Percentiles rank a stretch among this genome's conserved stretches.
Conservation (phyloP, 2,329 filamentous ascomycete species). For the Chaetothyriales sp. region DNA sequence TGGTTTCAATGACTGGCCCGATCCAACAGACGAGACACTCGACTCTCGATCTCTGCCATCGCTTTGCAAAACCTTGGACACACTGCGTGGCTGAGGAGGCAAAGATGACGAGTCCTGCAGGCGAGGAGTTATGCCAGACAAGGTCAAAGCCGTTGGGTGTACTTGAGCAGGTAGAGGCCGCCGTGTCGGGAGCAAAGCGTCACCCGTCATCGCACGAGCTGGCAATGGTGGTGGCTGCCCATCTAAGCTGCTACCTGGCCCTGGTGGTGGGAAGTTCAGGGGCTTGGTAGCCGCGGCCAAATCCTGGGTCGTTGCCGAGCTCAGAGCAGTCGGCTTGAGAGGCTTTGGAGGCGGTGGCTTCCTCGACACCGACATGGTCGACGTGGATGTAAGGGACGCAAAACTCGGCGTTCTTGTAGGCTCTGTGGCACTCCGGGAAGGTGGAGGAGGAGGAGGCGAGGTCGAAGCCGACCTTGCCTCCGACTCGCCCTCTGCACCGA, state of each 20-base stretch:
- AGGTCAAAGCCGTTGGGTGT: neutral
- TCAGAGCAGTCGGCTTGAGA: slow-evolving; percentile 41
- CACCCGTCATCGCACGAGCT: neutral
- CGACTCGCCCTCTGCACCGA: slow-evolving; percentile 1
- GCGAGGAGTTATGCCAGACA: neutral
- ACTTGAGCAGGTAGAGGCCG: slow-evolving; percentile 1
- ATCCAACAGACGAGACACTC: neutral
- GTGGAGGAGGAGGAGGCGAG: slow-evolving; percentile 2
- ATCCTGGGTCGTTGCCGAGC: slow-evolving; percentile 4
- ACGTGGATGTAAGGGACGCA: slow-evolving; percentile 12
- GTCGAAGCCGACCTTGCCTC: slow-evolving; percentile 4
- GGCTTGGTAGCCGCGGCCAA: neutral
- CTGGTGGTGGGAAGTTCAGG: neutral
- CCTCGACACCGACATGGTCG: slow-evolving; percentile 21
- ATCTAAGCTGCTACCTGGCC: neutral
- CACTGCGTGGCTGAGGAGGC: neutral
- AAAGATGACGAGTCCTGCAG: neutral
- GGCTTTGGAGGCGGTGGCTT: slow-evolving; percentile 44
- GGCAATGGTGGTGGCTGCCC: neutral
- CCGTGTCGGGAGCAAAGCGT: neutral
- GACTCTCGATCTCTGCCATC: neutral
- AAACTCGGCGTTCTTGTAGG: slow-evolving; percentile 3
- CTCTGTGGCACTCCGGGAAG: neutral
- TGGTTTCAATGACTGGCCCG: neutral
- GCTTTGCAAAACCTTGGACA: neutral